A percentile compares a stretch with the other conserved stretches of the same genome.
Evolutionary conservation across 192 early-diverging fungal species (phyloP).

Genomic region (Linnemannia elongata): DNA sequence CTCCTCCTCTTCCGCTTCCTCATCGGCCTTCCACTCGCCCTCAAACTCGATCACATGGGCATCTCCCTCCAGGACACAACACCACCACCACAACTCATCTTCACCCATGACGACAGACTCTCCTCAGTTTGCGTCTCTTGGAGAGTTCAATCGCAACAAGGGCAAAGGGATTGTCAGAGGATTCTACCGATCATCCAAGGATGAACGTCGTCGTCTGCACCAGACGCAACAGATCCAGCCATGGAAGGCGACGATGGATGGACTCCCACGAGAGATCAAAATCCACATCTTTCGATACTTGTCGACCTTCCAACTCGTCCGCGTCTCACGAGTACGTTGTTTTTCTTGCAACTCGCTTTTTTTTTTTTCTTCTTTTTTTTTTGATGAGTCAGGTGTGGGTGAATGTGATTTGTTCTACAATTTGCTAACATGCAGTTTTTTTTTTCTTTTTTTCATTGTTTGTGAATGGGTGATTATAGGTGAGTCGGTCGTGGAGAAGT

Average conservation of each 20-base stretch:
- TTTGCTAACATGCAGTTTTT: background rate
- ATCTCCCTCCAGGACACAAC: slow-evolving; percentile 13
- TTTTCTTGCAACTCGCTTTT: background rate
- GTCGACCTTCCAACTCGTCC: slow-evolving; percentile 44
- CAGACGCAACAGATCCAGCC: slow-evolving; percentile 4
- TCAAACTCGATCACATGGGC: slow-evolving; percentile 36
- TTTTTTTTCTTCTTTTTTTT: background rate
- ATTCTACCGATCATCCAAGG: slow-evolving; percentile 8
- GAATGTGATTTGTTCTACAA: background rate
- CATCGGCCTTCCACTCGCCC: slow-evolving; percentile 22
- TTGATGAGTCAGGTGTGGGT: background rate
- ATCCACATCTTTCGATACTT: slow-evolving; percentile 49
- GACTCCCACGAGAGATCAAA: slow-evolving; percentile 36
- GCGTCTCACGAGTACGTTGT: slow-evolving; percentile 33
- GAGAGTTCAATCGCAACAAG: slow-evolving; percentile 10
- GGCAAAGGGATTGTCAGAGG: slow-evolving; percentile 14
- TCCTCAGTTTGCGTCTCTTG: background rate
- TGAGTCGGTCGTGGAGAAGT: slow-evolving; percentile 38
- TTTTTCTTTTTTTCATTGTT: background rate
- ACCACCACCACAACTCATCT: background rate
- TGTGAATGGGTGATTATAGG: slow-evolving; percentile 8
- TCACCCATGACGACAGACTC: background rate
- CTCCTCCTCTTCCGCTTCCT: slow-evolving; percentile 1
- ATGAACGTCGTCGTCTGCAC: background rate
- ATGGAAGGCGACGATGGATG: slow-evolving; percentile 24